A percentile compares a stretch with the other conserved stretches of the same genome.
These are phyloP conservation scores for Lipomyces mesembrius DNA, from an alignment of 805 yeast genomes.

Conservation along the genomic window DNA sequence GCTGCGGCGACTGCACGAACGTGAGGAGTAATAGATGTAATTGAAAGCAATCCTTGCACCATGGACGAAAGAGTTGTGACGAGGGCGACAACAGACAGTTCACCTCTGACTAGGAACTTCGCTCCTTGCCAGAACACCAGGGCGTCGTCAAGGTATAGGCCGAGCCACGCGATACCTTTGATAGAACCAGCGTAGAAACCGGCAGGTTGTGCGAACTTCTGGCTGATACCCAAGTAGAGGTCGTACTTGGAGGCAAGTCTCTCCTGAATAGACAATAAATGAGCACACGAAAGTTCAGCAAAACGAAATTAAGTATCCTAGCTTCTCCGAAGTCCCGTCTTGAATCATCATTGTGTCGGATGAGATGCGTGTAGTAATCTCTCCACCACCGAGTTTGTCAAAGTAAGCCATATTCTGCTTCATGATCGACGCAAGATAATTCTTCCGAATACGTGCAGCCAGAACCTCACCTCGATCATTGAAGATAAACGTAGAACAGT, in stretches of 20 bases:
- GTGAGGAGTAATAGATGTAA: constrained; percentile 51
- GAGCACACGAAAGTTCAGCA: constrained; percentile 49
- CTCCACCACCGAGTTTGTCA: constrained; percentile 51
- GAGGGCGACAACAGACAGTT: constrained; percentile 45
- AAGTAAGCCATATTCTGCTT: constrained; percentile 51
- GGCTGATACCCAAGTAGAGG: constrained; percentile 40
- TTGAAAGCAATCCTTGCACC: constrained; percentile 47
- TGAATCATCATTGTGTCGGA: constrained; percentile 49
- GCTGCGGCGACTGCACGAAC: constrained; percentile 48
- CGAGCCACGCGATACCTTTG: constrained; percentile 47
- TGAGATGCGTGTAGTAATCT: constrained; percentile 51
- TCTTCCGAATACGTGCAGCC: constrained; percentile 49
- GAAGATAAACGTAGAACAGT: constrained; percentile 46
- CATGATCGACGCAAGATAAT: constrained; percentile 46
- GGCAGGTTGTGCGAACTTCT: constrained; percentile 39
- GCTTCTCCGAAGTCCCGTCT: constrained; percentile 51
- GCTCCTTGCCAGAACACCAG: constrained; percentile 53
- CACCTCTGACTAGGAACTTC: constrained; percentile 46
- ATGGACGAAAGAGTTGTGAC: constrained; percentile 43
- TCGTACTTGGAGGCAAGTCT: constrained; percentile 45
- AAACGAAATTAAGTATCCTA: constrained; percentile 48
- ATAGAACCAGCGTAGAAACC: constrained; percentile 44
- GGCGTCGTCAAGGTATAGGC: constrained; percentile 48
- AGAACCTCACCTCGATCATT: constrained; percentile 50
- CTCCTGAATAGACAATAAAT: constrained; percentile 46